Conservation (phyloP, 768 basidiomycete genomes). For the Phaeotremella skinneri region DNA sequence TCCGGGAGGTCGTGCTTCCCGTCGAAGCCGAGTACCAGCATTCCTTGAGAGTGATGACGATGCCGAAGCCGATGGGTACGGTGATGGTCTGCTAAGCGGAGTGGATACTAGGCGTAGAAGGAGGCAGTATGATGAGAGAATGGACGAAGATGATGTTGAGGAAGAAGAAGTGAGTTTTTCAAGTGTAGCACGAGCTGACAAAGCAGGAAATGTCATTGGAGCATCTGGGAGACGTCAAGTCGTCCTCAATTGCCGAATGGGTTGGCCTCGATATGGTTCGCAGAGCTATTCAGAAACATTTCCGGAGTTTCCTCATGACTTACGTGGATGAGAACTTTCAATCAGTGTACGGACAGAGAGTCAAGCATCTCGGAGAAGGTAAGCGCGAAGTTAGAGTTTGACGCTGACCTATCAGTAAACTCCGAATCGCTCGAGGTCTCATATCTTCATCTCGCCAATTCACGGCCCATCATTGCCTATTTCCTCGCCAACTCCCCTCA, state of each 20-base stretch:
- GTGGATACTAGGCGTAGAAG: conserved; percentile 79
- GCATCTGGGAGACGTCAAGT: conserved; percentile 95
- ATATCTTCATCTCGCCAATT: conserved; percentile 85
- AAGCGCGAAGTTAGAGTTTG: conserved; percentile 37
- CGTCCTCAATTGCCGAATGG: conserved; percentile 96
- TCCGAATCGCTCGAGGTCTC: conserved; percentile 97
- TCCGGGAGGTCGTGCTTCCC: conserved; percentile 69
- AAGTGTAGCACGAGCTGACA: conserved; percentile 3
- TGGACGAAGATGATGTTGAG: conserved; percentile 85
- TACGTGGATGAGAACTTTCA: conserved; percentile 87
- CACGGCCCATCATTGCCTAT: conserved; percentile 93
- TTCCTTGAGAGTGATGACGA: conserved; percentile 81
- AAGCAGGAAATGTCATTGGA: conserved; percentile 85
- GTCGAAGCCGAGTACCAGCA: conserved; percentile 75
- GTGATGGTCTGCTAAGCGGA: conserved; percentile 62
- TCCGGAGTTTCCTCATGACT: conserved; percentile 91
- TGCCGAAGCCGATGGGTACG: conserved; percentile 67
- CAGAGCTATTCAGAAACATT: conserved; percentile 84
- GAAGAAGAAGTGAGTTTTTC: conserved; percentile 52
- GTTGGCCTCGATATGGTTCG: conserved; percentile 88
- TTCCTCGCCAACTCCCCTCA: conserved; percentile 94
- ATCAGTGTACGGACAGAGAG: conserved; percentile 91
- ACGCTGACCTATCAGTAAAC: conserved; percentile 63
- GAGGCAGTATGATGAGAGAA: conserved; percentile 88
- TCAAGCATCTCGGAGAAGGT: conserved; percentile 94